Conservation (phyloP, 106 monocot genomes). For the Allium cepa region DNA sequence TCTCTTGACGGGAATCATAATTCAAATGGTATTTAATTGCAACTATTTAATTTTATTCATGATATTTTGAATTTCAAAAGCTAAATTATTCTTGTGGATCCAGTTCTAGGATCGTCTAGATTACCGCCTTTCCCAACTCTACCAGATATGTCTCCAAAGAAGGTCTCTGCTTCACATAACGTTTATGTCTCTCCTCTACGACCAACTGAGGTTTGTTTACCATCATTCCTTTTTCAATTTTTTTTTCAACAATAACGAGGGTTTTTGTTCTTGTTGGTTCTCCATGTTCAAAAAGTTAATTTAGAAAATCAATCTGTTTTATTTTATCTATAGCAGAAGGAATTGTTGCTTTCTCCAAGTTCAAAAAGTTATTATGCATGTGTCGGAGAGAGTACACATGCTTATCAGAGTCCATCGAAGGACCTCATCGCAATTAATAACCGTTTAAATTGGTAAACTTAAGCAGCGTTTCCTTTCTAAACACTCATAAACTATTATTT, state of each 20-base stretch:
- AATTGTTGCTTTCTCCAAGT: slow-evolving; percentile 77
- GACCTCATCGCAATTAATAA: slow-evolving; percentile 80
- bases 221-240: background rate
- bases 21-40: slow-evolving; percentile 34
- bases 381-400: slow-evolving; percentile 91
- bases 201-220: slow-evolving; percentile 63
- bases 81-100: slow-evolving; percentile 21
- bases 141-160: slow-evolving; percentile 99
- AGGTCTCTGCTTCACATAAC: slow-evolving; percentile 93
- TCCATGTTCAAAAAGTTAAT: too few species aligned
- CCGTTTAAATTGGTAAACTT: slow-evolving; percentile 56
- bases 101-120: slow-evolving; percentile 66
- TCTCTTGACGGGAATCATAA: slow-evolving; percentile 34
- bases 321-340: slow-evolving; percentile 41
- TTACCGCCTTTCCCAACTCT: slow-evolving; percentile 62
- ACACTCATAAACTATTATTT: too few species aligned
- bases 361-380: slow-evolving; percentile 92
- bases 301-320: background rate
- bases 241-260: background rate
- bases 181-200: slow-evolving; percentile 93
- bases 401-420: slow-evolving; percentile 90
- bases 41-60: background rate
- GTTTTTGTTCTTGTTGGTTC: too few species aligned
- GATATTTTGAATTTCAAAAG: background rate
- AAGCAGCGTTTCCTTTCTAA: too few species aligned